Percentiles rank a stretch among this genome's conserved stretches.
Evolutionary conservation across 176 grass and related monocot genomes (phyloP).

Genomic region (Themeda triandra): DNA sequence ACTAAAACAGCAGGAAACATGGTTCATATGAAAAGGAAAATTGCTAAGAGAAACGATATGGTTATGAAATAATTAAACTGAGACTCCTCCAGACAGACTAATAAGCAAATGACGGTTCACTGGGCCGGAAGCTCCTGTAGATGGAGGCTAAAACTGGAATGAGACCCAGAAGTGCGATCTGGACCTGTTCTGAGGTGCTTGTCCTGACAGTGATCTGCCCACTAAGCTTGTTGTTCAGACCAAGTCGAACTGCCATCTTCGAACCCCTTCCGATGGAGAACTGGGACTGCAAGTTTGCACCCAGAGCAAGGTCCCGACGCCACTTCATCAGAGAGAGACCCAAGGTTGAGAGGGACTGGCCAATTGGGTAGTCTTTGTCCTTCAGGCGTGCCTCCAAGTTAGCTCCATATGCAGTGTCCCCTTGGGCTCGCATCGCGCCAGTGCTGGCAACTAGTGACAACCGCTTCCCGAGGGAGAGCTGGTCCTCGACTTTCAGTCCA

Average conservation of each 20-base stretch:
- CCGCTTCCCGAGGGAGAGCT: conserved; percentile 74
- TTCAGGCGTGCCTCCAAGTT: conserved; percentile 73
- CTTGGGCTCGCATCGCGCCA: conserved; percentile 66
- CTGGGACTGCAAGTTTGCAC: conserved; percentile 86
- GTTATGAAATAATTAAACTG: neutral
- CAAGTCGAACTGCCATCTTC: conserved; percentile 72
- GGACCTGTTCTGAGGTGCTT: conserved; percentile 87
- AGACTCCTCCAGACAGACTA: conserved; percentile 19
- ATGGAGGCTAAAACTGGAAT: conserved; percentile 61
- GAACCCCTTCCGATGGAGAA: conserved; percentile 64
- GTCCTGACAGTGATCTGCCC: conserved; percentile 81
- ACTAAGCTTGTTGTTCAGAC: conserved; percentile 81
- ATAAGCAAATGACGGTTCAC: conserved; percentile 46
- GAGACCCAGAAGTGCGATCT: conserved; percentile 75
- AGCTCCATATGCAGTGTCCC: conserved; percentile 81
- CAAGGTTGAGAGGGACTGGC: conserved; percentile 62
- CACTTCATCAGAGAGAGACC: conserved; percentile 86
- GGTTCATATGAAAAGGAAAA: conserved; percentile 39
- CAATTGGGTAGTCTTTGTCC: conserved; percentile 77
- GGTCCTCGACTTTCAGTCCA: conserved; percentile 86
- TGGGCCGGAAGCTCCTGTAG: conserved; percentile 45
- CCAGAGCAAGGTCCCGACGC: conserved; percentile 68
- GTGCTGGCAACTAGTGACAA: conserved; percentile 59
- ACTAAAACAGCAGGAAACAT: neutral
- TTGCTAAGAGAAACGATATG: neutral